These are phyloP conservation scores for California macrophylla DNA, from an alignment of 441 rosid genomes.

Conservation along the genomic window DNA sequence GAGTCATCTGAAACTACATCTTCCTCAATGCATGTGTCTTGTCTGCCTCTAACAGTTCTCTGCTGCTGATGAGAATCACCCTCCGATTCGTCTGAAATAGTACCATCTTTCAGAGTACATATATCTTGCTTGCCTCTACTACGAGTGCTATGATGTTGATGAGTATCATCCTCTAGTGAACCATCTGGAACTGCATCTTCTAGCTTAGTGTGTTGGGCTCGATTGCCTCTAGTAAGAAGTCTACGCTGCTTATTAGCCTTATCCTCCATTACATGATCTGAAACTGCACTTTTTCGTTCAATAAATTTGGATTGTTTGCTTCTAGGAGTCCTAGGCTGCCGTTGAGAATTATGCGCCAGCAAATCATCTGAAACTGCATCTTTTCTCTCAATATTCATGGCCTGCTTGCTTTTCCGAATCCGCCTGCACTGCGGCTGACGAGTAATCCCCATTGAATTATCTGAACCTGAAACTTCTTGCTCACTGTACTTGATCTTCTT, in stretches of 20 bases:
- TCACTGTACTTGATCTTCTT: constrained; percentile 40
- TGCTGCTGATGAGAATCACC: constrained; percentile 28
- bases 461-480: constrained; percentile 23
- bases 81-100: constrained; percentile 35
- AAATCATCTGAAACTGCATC: constrained; percentile 54
- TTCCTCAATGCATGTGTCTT: constrained; percentile 21
- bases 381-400: constrained; percentile 27
- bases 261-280: constrained; percentile 41
- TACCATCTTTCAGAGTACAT: constrained; percentile 31
- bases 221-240: constrained; percentile 29
- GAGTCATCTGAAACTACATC: constrained; percentile 32
- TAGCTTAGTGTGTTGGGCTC: constrained; percentile 25
- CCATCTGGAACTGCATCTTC: constrained; percentile 35
- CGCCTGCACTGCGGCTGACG: constrained; percentile 10
- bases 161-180: constrained; percentile 22
- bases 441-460: constrained; percentile 18
- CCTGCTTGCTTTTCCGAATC: constrained; percentile 16
- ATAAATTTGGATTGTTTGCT: constrained; percentile 37
- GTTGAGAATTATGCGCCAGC: constrained; percentile 32
- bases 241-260: constrained; percentile 28
- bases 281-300: constrained; percentile 33
- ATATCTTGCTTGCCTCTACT: constrained; percentile 22
- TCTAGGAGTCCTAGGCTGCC: constrained; percentile 30
- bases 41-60: constrained; percentile 32
- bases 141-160: constrained; percentile 21